Base-by-base conservation (phyloP, 805 yeast genomes). In the Danielozyma ontarioensis region DNA sequence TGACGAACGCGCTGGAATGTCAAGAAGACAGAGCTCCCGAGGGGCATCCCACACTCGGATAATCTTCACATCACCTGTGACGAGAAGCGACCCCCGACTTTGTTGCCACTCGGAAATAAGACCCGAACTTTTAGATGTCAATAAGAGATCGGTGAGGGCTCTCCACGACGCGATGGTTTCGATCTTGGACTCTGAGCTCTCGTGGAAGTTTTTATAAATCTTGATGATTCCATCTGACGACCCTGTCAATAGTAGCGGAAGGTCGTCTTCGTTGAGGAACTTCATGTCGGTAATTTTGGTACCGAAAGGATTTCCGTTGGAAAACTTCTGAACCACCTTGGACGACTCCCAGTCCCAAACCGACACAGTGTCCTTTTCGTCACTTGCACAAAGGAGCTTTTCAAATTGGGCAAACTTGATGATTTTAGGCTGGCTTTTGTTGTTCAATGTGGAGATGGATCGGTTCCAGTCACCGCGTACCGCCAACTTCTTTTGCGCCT, bases 11-110 rank as follows among this genome's bases (percentile, higher is more conserved):
- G 95, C 94, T 0, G 97, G 96, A 31, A 93, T 82, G 48, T 88
- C 96, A 13, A 77, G 76, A 30, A 85, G 70, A 51, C 96, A 83
- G 32, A 83, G 68, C 51, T 93, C 98, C 23, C 96, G 68, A 10
- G 96, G 93, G 0, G 97, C 97, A 60, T 93, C 97, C 98, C 98
- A 93, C 2, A 89, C 69, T 36, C 95, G 68, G 35, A 93, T 86
- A 16, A 88, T 80, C 48, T 89, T 85, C 6, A 86, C 95, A 63
- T 93, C 97, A 29, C 98, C 98, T 26, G 96, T 88, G 1, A 85
- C 96, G 34, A 90, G 64, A 25, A 93, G 64, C 1, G 95, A 77
- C 0, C 98, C 98, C 39, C 96, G 68, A 28, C 93, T 82, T 52
- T 93, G 98, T 56, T 90, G 97, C 98, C 98, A 93, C 45, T 93